These are phyloP conservation scores for Venturiaceae sp. DNA, from an alignment of 2,329 filamentous ascomycete genomes.

Conservation along the genomic window DNA sequence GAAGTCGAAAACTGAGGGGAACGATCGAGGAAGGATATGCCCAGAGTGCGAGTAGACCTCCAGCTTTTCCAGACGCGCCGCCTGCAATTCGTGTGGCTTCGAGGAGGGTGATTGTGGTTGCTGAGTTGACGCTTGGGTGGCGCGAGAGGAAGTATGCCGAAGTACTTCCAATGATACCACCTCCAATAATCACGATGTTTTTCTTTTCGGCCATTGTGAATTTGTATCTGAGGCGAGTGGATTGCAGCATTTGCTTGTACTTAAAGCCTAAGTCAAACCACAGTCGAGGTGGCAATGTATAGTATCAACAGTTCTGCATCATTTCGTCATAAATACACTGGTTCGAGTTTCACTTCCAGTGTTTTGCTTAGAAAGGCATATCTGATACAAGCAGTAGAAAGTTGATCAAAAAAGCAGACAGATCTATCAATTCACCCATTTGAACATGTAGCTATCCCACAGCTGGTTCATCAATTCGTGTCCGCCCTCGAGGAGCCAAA, in stretches of 20 bases:
- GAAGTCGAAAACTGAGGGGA: slow-evolving; percentile 73
- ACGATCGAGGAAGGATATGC: slow-evolving; percentile 81
- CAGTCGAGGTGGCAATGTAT: neutral
- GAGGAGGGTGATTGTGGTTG: slow-evolving; percentile 73
- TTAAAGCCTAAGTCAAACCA: no score
- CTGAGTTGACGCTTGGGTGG: slow-evolving; percentile 69
- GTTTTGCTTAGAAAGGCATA: no score
- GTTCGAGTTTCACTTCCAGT: no score
- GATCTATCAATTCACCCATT: no score
- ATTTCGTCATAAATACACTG: neutral
- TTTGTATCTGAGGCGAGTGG: neutral
- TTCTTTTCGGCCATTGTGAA: neutral
- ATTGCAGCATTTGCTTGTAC: neutral
- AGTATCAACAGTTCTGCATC: neutral
- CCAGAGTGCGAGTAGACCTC: slow-evolving; percentile 82
- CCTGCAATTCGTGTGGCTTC: slow-evolving; percentile 79
- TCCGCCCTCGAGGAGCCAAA: no score
- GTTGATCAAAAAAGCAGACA: no score
- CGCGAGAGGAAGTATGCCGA: slow-evolving; percentile 86
- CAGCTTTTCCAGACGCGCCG: slow-evolving; percentile 92
- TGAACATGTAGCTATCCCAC: no score
- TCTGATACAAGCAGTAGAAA: no score
- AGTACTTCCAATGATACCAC: slow-evolving; percentile 85
- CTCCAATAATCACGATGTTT: slow-evolving; percentile 44
- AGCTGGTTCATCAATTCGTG: no score